Conservation (phyloP, 805 yeast genomes). For the Spathaspora hagerdaliae region DNA sequence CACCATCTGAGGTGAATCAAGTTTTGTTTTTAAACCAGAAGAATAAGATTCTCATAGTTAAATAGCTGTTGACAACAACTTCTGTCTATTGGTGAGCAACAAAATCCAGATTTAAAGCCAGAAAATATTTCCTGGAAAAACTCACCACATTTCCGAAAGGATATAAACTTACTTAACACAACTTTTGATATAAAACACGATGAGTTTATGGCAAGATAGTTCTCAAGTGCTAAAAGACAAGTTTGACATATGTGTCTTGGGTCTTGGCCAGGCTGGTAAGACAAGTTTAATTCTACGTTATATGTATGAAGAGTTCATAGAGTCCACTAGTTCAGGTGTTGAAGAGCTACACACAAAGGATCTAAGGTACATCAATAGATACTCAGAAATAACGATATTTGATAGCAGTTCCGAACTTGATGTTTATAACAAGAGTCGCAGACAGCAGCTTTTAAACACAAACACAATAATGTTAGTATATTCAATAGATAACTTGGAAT, state of each 20-base stretch:
- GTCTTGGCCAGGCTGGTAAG: slow-evolving; percentile 21
- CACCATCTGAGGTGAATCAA: too few species aligned
- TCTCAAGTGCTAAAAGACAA: slow-evolving; percentile 11
- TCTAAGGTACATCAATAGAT: slow-evolving; percentile 11
- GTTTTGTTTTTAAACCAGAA: too few species aligned
- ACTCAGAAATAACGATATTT: slow-evolving; percentile 26
- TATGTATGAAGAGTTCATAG: slow-evolving; percentile 17
- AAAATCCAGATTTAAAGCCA: too few species aligned
- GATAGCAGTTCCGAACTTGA: slow-evolving; percentile 26
- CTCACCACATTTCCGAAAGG: too few species aligned
- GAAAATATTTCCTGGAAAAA: too few species aligned
- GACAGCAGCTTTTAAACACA: slow-evolving; percentile 26
- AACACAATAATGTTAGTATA: slow-evolving; percentile 26
- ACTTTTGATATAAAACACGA: neutral
- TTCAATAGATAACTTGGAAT: slow-evolving; percentile 20
- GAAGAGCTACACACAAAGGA: slow-evolving; percentile 24
- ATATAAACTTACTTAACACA: too few species aligned
- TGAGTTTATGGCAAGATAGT: slow-evolving; percentile 7
- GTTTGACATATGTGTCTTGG: slow-evolving; percentile 28
- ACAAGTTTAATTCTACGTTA: slow-evolving; percentile 22
- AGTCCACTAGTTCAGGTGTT: slow-evolving; percentile 12
- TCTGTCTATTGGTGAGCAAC: too few species aligned
- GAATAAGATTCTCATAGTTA: too few species aligned
- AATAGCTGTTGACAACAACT: too few species aligned
- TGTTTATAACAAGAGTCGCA: slow-evolving; percentile 20